Percentiles rank a stretch among this genome's conserved stretches.
phyloP scores from a whole-genome alignment of 1,284 basidiomycete genomes.

The Inonotus hispidus region DNA sequence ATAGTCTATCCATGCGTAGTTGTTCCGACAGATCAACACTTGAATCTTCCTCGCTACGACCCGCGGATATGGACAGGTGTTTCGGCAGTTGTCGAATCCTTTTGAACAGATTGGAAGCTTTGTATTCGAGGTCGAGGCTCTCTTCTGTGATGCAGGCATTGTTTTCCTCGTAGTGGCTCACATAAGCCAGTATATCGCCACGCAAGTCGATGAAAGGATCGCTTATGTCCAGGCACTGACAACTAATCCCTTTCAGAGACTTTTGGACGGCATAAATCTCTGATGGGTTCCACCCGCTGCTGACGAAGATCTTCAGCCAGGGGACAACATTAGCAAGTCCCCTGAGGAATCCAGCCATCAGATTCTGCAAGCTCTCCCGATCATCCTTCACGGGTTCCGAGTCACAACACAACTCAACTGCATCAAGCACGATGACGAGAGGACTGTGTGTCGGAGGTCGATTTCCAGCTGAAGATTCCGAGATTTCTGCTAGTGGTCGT shows the following conservation, averaged over 20 bases:
- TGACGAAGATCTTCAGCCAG: conserved; percentile 7
- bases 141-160: too few species aligned
- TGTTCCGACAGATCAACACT: too few species aligned
- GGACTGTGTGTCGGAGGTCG: neutral
- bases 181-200: neutral
- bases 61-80: too few species aligned
- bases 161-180: neutral
- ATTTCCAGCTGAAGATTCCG: neutral
- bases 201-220: neutral
- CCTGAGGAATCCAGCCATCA: neutral
- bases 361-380: neutral
- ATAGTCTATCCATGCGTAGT: neutral
- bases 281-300: neutral
- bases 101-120: too few species aligned
- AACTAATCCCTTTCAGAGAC: too few species aligned
- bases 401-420: conserved; percentile 2
- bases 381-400: too few species aligned
- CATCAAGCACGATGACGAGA: conserved; percentile 8
- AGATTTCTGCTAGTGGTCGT: neutral
- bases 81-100: too few species aligned
- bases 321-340: neutral
- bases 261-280: too few species aligned
- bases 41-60: too few species aligned
- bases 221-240: neutral
- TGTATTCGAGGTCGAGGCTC: too few species aligned